Percentiles rank a stretch among this genome's conserved stretches.
Evolutionary conservation across 1,284 basidiomycete species (phyloP).

Genomic region (Paramarasmius palmivorus): DNA sequence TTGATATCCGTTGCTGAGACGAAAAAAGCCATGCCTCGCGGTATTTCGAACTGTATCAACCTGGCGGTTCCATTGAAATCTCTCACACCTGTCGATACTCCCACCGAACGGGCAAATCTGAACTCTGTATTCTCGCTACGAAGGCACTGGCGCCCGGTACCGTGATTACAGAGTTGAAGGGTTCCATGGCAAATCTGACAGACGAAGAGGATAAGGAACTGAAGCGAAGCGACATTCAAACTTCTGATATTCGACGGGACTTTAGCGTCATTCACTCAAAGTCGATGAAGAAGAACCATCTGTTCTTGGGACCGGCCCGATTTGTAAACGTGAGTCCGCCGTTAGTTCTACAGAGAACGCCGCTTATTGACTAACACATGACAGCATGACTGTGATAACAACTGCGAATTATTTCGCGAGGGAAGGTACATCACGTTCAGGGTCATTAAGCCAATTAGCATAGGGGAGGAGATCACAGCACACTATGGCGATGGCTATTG

Average conservation of each 20-base stretch:
- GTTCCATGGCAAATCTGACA: conserved; percentile 83
- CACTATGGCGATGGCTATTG: conserved; percentile 86
- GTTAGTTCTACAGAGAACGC: conserved; percentile 14
- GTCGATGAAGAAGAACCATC: conserved; percentile 88
- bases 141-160: conserved; percentile 68
- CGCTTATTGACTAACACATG: conserved; percentile 21
- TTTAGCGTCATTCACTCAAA: conserved; percentile 92
- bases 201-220: conserved; percentile 82
- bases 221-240: conserved; percentile 69
- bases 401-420: conserved; percentile 85
- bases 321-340: conserved; percentile 83
- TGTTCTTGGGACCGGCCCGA: conserved; percentile 89
- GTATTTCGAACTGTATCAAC: conserved; percentile 82
- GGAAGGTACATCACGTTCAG: conserved; percentile 90
- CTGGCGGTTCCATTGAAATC: conserved; percentile 82
- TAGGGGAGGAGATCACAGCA: conserved; percentile 86
- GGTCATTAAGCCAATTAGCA: conserved; percentile 74
- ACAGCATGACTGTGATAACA: conserved; percentile 90
- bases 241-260: conserved; percentile 78
- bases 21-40: conserved; percentile 74
- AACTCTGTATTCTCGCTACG: conserved; percentile 87
- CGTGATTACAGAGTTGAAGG: conserved; percentile 81
- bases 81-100: conserved; percentile 85
- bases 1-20: conserved; percentile 25
- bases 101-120: conserved; percentile 84